A percentile compares a stretch with the other conserved stretches of the same genome.
Evolutionary conservation across 1,139 yeast genomes (phyloP).

Genomic region (Lodderomyces oxycetoniae): DNA sequence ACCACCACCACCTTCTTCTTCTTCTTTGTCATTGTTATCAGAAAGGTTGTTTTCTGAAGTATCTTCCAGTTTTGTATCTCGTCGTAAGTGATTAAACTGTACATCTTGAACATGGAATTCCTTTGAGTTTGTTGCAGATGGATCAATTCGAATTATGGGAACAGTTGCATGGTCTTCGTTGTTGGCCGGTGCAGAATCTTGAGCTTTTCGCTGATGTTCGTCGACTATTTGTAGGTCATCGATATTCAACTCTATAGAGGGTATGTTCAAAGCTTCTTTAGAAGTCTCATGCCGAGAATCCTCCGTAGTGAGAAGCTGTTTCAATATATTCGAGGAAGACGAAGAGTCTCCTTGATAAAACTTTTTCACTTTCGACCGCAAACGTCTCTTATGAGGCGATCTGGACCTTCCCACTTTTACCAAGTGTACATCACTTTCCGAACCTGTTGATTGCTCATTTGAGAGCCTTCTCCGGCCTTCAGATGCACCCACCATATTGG

Average conservation of each 20-base stretch:
- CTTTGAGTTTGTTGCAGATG: not conserved
- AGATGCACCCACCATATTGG: not conserved
- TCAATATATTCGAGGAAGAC: constrained; percentile 8
- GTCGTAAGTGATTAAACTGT: no score
- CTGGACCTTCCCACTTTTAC: constrained; percentile 10
- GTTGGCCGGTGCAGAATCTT: no score
- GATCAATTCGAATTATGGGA: not conserved
- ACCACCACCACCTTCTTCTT: no score
- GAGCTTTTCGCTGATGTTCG: no score
- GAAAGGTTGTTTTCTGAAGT: no score
- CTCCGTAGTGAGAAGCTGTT: constrained; percentile 2
- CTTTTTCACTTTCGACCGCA: constrained; percentile 12
- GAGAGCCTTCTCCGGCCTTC: constrained; percentile 2
- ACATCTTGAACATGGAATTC: constrained; percentile 1
- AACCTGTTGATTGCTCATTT: constrained; percentile 4
- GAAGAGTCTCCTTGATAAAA: constrained; percentile 12
- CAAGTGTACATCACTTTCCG: constrained; percentile 11
- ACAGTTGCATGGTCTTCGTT: no score
- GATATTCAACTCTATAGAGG: no score
- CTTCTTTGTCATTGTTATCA: no score
- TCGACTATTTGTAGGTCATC: no score
- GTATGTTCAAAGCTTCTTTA: no score
- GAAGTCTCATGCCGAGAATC: no score
- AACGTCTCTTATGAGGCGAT: constrained; percentile 10
- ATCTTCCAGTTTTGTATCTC: no score